Evolutionary conservation across 2,329 filamentous ascomycete species (phyloP), one percentile per base, ranked within the genome.

Genomic region (Blastomyces gilchristii): DNA sequence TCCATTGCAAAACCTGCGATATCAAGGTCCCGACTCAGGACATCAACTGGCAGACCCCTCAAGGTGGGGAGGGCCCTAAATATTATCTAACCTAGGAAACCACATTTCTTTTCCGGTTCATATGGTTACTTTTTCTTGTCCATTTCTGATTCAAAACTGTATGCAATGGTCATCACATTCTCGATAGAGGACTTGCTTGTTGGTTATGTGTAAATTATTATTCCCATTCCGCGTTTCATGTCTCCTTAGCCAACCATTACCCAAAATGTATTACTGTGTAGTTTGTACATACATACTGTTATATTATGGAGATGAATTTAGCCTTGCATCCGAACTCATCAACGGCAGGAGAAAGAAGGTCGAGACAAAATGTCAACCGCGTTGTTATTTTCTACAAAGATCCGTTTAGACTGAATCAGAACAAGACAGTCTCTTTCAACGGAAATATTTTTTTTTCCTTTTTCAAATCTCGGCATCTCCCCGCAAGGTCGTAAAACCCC

Each of bases 1-100:
- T 99, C 68, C 94, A 99, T 78, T 99, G 94, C 83, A 99, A 99
- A 83, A 99, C 94, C 16, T 99, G 94, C 75, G 94, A 99, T 76
- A 99, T 99, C 80, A 99, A 99, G 80, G 93, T 91, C 18, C 94
- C 94, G 8, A 85, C 87, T 66, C 94, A 99, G 79, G 94, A 97
- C 73, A 97, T 99, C 77, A 97, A 96, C 76, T 96, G 91, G 91
- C 85, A 91, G 69, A 94, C 94, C 41, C 94, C 94, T 7, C 91
- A 97, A 74, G 92, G 94, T 68, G 94, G 93, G 60, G 94, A 87
- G 71, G 85, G 85, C 4, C 85, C 85, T 9, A 87, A 87, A 72
- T 87, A 87, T 70, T 80, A 81, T 61, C 80, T 86, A 76, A 87
- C 84, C 58, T 81, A 58, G 54, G 72, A 70, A 47, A 47, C 11